Evolutionary conservation across 169 alveolate genomes (phyloP).

Genomic region (Babesia divergens): DNA sequence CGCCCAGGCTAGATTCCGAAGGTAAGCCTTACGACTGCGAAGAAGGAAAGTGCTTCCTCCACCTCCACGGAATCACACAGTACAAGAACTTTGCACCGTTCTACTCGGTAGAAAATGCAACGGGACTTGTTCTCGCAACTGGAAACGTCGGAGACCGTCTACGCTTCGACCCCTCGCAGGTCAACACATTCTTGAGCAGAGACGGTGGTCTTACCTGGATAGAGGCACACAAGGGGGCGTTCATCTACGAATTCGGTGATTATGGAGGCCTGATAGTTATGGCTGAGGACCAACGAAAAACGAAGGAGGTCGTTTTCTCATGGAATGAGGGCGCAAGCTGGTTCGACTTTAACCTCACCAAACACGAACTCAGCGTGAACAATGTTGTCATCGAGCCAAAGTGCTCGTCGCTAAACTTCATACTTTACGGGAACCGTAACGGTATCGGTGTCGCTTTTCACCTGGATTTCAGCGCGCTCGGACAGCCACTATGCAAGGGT

Average conservation of each 20-base stretch:
- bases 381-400: slow-evolving; percentile 95
- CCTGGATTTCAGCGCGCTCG: slow-evolving; percentile 90
- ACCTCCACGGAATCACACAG: slow-evolving; percentile 88
- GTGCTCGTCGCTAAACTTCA: slow-evolving; percentile 90
- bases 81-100: slow-evolving; percentile 89
- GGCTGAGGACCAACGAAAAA: slow-evolving; percentile 89
- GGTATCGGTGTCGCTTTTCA: slow-evolving; percentile 90
- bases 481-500: slow-evolving; percentile 93
- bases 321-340: slow-evolving; percentile 97
- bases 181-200: slow-evolving; percentile 92
- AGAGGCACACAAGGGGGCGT: slow-evolving; percentile 96
- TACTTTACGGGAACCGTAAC: slow-evolving; percentile 91
- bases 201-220: slow-evolving; percentile 98
- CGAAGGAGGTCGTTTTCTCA: slow-evolving; percentile 86
- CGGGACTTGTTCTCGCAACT: slow-evolving; percentile 95
- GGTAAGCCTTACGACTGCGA: slow-evolving; percentile 90
- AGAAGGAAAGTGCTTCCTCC: slow-evolving; percentile 90
- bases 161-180: slow-evolving; percentile 81
- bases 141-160: slow-evolving; percentile 93
- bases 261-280: slow-evolving; percentile 98
- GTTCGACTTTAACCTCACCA: slow-evolving; percentile 89
- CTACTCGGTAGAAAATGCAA: slow-evolving; percentile 93
- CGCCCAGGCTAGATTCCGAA: slow-evolving; percentile 92
- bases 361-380: slow-evolving; percentile 85
- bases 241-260: slow-evolving; percentile 96